phyloP scores from a whole-genome alignment of 2,329 filamentous ascomycete genomes.

The Emergomyces pasteurianus region DNA sequence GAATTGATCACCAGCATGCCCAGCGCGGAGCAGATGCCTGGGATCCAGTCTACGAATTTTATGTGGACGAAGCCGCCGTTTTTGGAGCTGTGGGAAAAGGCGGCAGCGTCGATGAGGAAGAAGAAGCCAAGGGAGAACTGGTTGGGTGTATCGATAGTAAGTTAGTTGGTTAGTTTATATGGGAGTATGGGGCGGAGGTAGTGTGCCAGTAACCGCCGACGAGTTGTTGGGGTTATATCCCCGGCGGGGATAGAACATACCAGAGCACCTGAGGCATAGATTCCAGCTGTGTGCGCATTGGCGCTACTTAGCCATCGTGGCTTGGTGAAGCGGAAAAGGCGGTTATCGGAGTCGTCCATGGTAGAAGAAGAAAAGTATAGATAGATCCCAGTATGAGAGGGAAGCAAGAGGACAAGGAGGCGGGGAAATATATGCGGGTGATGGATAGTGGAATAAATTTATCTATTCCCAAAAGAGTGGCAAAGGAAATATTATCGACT shows the following conservation, averaged over 20 bases:
- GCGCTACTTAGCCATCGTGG: constrained; percentile 56
- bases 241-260: constrained; percentile 31
- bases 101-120: constrained; percentile 54
- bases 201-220: constrained; percentile 4
- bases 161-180: neutral
- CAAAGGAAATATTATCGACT: neutral
- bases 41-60: constrained; percentile 62
- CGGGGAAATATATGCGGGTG: neutral
- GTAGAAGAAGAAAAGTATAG: neutral
- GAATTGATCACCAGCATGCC: constrained; percentile 63
- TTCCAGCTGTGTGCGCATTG: constrained; percentile 50
- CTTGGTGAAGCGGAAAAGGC: constrained; percentile 56
- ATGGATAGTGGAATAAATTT: neutral
- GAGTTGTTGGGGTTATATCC: neutral
- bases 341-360: constrained; percentile 38
- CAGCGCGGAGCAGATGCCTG: constrained; percentile 55
- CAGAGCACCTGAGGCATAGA: constrained; percentile 54
- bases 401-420: too few relatives aligned
- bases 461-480: neutral
- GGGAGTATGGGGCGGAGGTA: neutral
- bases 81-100: constrained; percentile 49
- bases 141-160: too few relatives aligned
- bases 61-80: constrained; percentile 53
- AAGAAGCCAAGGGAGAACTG: constrained; percentile 61
- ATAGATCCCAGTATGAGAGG: neutral